Evolutionary conservation across 2,329 filamentous ascomycete genomes (phyloP).

Genomic region (Aspergillus sp.): DNA sequence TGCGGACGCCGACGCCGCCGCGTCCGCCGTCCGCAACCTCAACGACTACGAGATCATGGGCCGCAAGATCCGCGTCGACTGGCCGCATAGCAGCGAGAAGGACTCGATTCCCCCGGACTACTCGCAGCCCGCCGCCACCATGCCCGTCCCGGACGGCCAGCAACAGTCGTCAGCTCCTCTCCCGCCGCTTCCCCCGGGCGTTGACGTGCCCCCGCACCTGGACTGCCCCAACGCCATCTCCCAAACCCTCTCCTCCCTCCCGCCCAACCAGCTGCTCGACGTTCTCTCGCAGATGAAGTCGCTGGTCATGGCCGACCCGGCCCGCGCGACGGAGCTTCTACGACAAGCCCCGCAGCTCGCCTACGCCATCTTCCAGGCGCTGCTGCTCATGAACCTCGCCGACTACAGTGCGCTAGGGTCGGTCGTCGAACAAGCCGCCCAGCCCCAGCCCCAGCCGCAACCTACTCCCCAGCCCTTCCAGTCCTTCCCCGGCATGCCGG

Average conservation of each 20-base stretch:
- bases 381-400: conserved; percentile 86
- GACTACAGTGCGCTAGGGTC: conserved; percentile 73
- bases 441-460: conserved; percentile 31
- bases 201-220: conserved; percentile 72
- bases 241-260: conserved; percentile 75
- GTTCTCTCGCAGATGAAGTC: conserved; percentile 92
- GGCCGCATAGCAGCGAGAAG: conserved; percentile 81
- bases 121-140: conserved; percentile 33
- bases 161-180: conserved; percentile 47
- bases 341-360: conserved; percentile 83
- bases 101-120: conserved; percentile 50
- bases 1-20: conserved; percentile 81
- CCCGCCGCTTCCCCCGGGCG: conserved; percentile 73
- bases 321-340: conserved; percentile 75
- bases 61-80: conserved; percentile 87
- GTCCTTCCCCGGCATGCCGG: conserved; percentile 28
- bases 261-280: conserved; percentile 80
- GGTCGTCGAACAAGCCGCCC: conserved; percentile 58
- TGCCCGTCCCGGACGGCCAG: conserved; percentile 27
- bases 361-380: conserved; percentile 89
- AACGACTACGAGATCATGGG: conserved; percentile 96
- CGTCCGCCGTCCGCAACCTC: conserved; percentile 86
- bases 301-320: conserved; percentile 70
- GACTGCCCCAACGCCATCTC: conserved; percentile 87
- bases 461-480: conserved; percentile 31